A percentile compares a stretch with the other conserved stretches of the same genome.
Evolutionary conservation across 2,329 filamentous ascomycete species (phyloP).

Genomic region (Pseudocercospora cruenta): DNA sequence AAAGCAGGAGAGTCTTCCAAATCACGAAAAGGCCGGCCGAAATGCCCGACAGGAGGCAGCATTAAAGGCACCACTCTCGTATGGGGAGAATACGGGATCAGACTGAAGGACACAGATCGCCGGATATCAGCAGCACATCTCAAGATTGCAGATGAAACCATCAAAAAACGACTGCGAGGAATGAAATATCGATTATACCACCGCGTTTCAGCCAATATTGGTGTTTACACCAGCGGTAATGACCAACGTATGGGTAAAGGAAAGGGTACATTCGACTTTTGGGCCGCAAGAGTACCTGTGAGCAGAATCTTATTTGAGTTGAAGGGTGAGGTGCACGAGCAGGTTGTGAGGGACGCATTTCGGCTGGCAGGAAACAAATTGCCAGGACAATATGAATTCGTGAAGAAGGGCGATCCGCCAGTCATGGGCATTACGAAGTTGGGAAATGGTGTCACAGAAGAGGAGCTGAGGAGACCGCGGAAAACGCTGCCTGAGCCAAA

Average conservation of each 20-base stretch:
- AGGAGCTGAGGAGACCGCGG: slow-evolving; percentile 76
- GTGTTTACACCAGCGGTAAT: slow-evolving; percentile 93
- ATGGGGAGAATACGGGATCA: slow-evolving; percentile 94
- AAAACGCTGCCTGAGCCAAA: slow-evolving; percentile 32
- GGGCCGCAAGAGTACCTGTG: slow-evolving; percentile 86
- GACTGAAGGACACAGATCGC: slow-evolving; percentile 91
- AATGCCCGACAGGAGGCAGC: slow-evolving; percentile 88
- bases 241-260: slow-evolving; percentile 99
- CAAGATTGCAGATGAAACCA: slow-evolving; percentile 90
- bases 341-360: slow-evolving; percentile 91
- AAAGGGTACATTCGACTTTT: slow-evolving; percentile 96
- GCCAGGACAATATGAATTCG: slow-evolving; percentile 89
- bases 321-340: slow-evolving; percentile 89
- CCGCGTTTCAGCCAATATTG: slow-evolving; percentile 87
- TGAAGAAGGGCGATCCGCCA: slow-evolving; percentile 86
- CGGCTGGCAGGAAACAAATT: slow-evolving; percentile 92
- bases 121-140: slow-evolving; percentile 85
- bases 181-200: slow-evolving; percentile 93
- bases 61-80: slow-evolving; percentile 91
- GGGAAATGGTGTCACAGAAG: slow-evolving; percentile 75
- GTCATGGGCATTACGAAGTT: slow-evolving; percentile 93
- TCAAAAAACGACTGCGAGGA: slow-evolving; percentile 83
- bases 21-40: slow-evolving; percentile 82
- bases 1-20: slow-evolving; percentile 80
- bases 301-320: slow-evolving; percentile 92